Evolutionary conservation across 768 basidiomycete species (phyloP), one percentile per base, ranked within the genome.

Genomic region (Amanita pseudoporphyria): DNA sequence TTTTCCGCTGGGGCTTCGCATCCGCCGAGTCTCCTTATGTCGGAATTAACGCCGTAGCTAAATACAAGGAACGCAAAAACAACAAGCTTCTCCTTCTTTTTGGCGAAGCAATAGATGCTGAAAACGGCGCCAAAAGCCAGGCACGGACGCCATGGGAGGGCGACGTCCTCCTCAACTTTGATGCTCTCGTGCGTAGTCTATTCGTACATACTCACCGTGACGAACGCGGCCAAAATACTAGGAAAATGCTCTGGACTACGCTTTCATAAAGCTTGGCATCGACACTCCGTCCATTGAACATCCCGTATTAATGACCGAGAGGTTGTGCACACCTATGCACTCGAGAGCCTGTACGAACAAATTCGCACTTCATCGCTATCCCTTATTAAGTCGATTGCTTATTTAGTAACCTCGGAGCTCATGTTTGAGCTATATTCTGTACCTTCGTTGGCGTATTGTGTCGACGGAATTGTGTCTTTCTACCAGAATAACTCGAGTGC

Each of bases 211-310:
- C 22, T 32, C 22, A 26, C 24, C 6, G 21, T 19, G 37, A 28
- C 18, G 6, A n/a, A 26, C n/a, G 12, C 18, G 42, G 19, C n/a
- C 10, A 12, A 31, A 57, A 63, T 18, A 45, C 44, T 32, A 97
- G 95, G 96, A 99, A 74, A 82, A 90, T 62, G 88, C 88, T 6
- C 69, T 99, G 49, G 96, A 99, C 69, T 93, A 87, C 65, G 82
- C 87, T 28, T 92, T 97, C 62, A 73, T 91, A 51, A 81, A 84
- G 46, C 74, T 99, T 10, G 90, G 91, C 2, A 82, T 97, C 53
- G 82, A 90, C 57, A 75, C 81, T 0, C 67, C 80, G 1, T 73
- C 75, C 9, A 74, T 98, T 22, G 78, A 86, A 48, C 93, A 96
- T 60, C 93, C 94, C 0, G 72, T 99, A 16, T 67, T 96, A 50